A percentile compares a stretch with the other conserved stretches of the same genome.
Evolutionary conservation across 2,329 filamentous ascomycete species (phyloP).

Genomic region (Pestalotiopsis sp.): DNA sequence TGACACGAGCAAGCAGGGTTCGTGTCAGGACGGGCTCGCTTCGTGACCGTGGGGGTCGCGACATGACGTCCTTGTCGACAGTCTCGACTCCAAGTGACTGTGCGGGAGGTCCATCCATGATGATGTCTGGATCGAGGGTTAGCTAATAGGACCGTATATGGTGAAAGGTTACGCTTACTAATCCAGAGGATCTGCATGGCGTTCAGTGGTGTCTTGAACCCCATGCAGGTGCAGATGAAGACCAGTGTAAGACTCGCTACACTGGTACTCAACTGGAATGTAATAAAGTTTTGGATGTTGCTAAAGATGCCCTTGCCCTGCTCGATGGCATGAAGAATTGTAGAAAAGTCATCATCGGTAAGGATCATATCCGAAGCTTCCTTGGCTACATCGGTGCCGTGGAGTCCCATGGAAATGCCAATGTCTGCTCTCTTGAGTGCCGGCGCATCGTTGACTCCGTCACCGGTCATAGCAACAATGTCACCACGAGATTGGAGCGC

Average conservation of each 20-base stretch:
- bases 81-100: conserved; percentile 96
- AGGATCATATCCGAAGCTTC: conserved; percentile 94
- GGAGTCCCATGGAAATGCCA: conserved; percentile 92
- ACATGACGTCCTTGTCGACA: conserved; percentile 94
- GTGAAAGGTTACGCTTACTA: conserved; percentile 62
- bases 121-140: conserved; percentile 72
- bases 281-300: conserved; percentile 99
- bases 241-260: conserved; percentile 91
- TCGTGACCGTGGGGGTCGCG: conserved; percentile 79
- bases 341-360: conserved; percentile 87
- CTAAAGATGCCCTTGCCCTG: conserved; percentile 99
- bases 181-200: conserved; percentile 99
- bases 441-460: conserved; percentile 96
- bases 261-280: conserved; percentile 96
- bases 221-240: conserved; percentile 87
- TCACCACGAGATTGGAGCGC: conserved; percentile 91
- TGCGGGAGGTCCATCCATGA: conserved; percentile 98
- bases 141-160: conserved; percentile 17
- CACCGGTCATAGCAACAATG: conserved; percentile 98
- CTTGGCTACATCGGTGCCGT: conserved; percentile 97
- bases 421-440: conserved; percentile 97
- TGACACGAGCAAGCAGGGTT: conserved; percentile 78
- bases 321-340: conserved; percentile 92
- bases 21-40: conserved; percentile 90
- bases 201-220: conserved; percentile 94